These are phyloP conservation scores for Botryotinia convoluta DNA, from an alignment of 2,329 filamentous ascomycete species.

Conservation along the genomic window DNA sequence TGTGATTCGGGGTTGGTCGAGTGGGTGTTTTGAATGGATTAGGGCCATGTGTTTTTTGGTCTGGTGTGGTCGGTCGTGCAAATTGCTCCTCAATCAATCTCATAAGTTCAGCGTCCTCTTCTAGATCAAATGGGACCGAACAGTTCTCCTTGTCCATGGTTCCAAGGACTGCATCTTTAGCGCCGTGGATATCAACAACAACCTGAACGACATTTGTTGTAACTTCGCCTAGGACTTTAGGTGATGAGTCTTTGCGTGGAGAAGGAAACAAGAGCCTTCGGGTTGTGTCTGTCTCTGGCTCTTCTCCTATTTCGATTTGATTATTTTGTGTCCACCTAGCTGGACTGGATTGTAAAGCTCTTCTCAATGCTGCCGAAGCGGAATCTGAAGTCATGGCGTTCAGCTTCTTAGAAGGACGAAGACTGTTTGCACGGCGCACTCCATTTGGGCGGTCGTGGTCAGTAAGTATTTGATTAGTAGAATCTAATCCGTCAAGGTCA, in stretches of 20 bases:
- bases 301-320: constrained; percentile 51
- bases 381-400: constrained; percentile 37
- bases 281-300: constrained; percentile 54
- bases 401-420: constrained; percentile 32
- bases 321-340: constrained; percentile 50
- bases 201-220: constrained; percentile 52
- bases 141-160: constrained; percentile 36
- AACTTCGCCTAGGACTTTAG: constrained; percentile 60
- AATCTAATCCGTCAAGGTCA: constrained; percentile 13
- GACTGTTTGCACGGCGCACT: constrained; percentile 30
- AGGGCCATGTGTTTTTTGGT: constrained; percentile 24
- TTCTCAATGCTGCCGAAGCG: constrained; percentile 35
- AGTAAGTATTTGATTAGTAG: not conserved
- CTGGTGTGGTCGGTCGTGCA: constrained; percentile 36
- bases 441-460: constrained; percentile 15
- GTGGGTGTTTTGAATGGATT: constrained; percentile 40
- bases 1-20: constrained; percentile 36
- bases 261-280: constrained; percentile 75
- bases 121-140: constrained; percentile 26
- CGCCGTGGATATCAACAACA: constrained; percentile 39
- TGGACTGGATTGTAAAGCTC: constrained; percentile 41
- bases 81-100: constrained; percentile 38
- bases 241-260: constrained; percentile 62
- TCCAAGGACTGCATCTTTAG: constrained; percentile 30
- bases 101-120: constrained; percentile 36